Base-by-base conservation (phyloP, 129 eudicot genomes). In the Gnaphalium uliginosum region DNA sequence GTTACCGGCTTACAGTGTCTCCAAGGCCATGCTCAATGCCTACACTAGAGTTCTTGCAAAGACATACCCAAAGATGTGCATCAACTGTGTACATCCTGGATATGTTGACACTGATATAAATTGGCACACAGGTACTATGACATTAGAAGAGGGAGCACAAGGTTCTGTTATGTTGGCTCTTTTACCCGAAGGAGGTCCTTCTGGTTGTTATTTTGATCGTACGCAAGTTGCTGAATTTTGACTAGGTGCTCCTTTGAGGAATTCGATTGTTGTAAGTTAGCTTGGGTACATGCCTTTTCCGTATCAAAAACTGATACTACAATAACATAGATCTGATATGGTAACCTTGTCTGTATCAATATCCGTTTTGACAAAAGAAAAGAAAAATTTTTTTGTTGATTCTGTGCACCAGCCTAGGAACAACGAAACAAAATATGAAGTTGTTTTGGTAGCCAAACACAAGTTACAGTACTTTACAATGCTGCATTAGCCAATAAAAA, bases 71-170 rank as follows among this genome's bases (percentile, higher is more conserved):
- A 32, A 81, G 4, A 92, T 89, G 96, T 65, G 85, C 68, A 80
- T 92, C 0, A 92, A 92, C 58, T 89, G 92, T 71, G 98, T 92
- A 4, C 98, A 92, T 69, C 98, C 98, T 1, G 98, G 98, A 24
- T 83, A 76, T 59, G 98, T 92, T 1, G 61, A 89, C 33, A 92
- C 98, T 0, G 98, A 92, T 72, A 19, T 87, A 8, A 89, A 81
- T 76, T 87, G 96, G 94, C 92, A 87, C 32, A 92, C 94, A 0
- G 98, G 98, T 32, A 83, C 87, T 8, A 33, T 87, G 96, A 86
- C 90, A 18, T 69, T 82, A 27, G 87, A 87, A 80, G 98, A 89
- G 29, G 98, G 98, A 21, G 98, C 98, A 21, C 84, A 83, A 76
- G 92, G 92, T 18, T 73, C 96, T 7, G 96, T 92, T 22, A 81